These are phyloP conservation scores for Leccinum fallax DNA, from an alignment of 1,284 basidiomycete species.

Conservation along the genomic window DNA sequence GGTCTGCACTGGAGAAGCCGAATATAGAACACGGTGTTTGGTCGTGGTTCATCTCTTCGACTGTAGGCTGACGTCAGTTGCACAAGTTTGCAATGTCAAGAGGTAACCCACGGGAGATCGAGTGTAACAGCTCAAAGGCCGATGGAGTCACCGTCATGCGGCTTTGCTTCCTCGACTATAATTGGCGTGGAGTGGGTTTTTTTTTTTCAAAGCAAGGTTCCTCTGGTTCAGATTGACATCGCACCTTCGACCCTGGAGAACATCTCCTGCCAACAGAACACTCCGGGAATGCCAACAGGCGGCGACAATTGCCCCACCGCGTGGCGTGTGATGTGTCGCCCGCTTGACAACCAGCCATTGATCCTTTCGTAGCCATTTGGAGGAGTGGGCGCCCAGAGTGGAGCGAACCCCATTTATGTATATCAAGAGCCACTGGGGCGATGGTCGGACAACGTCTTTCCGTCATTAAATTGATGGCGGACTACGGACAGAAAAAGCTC, in stretches of 20 bases:
- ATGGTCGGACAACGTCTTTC: constrained; percentile 12
- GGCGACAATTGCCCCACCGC: not conserved
- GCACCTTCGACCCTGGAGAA: not conserved
- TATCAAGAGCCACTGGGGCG: not conserved
- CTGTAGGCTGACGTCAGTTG: not conserved
- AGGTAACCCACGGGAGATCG: not conserved
- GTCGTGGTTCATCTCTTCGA: not conserved
- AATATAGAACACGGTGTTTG: not conserved
- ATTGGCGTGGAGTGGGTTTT: not conserved
- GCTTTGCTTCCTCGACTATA: not conserved
- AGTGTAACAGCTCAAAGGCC: constrained; percentile 5
- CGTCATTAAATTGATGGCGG: not conserved
- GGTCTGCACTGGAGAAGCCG: not conserved
- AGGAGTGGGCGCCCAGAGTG: not conserved
- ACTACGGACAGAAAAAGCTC: not conserved
- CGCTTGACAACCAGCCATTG: constrained; percentile 1
- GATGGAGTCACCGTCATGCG: not conserved
- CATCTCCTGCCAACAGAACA: not conserved
- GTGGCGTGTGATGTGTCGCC: not conserved
- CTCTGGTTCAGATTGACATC: not conserved
- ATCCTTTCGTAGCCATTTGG: not conserved
- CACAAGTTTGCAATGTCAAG: not conserved
- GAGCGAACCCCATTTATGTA: constrained; percentile 1
- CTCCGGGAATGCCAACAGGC: not conserved
- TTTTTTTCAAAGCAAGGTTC: not conserved